A percentile compares a stretch with the other conserved stretches of the same genome.
These are phyloP conservation scores for Aspergillus heteromorphus DNA, from an alignment of 495 filamentous ascomycete species.

Conservation along the genomic window DNA sequence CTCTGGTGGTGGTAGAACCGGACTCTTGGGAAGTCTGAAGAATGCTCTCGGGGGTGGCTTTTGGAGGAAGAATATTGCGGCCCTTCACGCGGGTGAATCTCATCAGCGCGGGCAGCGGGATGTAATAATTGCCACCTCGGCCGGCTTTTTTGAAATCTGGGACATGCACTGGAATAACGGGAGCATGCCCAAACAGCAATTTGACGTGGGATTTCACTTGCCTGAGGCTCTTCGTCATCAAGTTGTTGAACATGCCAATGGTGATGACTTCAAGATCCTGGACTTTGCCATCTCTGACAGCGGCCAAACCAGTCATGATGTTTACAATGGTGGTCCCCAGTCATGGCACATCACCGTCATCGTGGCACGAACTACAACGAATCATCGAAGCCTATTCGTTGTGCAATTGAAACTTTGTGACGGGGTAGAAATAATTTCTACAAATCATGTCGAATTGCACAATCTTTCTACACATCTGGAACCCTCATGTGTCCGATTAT, in stretches of 20 bases:
- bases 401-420: conserved; percentile 25
- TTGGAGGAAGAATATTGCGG: conserved; percentile 68
- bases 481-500: conserved; percentile 58
- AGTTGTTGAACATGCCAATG: conserved; percentile 22
- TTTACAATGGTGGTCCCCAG: conserved; percentile 14
- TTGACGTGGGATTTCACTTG: conserved; percentile 43
- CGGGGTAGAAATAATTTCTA: conserved; percentile 25
- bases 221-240: conserved; percentile 15
- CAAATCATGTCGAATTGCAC: conserved; percentile 22
- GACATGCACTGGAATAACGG: conserved; percentile 78
- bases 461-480: conserved; percentile 21
- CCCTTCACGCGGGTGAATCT: conserved; percentile 63
- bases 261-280: conserved; percentile 28
- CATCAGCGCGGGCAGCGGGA: conserved; percentile 77
- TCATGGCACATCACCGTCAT: conserved; percentile 31
- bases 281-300: conserved; percentile 30
- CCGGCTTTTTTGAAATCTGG: conserved; percentile 76
- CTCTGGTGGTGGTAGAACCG: conserved; percentile 39
- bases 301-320: conserved; percentile 14
- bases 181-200: conserved; percentile 47
- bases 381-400: conserved; percentile 24
- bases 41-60: conserved; percentile 61
- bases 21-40: conserved; percentile 73
- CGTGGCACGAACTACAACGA: conserved; percentile 19
- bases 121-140: conserved; percentile 67